These are phyloP conservation scores for Trichoderma sp. DNA, from an alignment of 2,329 filamentous ascomycete genomes.

Conservation along the genomic window DNA sequence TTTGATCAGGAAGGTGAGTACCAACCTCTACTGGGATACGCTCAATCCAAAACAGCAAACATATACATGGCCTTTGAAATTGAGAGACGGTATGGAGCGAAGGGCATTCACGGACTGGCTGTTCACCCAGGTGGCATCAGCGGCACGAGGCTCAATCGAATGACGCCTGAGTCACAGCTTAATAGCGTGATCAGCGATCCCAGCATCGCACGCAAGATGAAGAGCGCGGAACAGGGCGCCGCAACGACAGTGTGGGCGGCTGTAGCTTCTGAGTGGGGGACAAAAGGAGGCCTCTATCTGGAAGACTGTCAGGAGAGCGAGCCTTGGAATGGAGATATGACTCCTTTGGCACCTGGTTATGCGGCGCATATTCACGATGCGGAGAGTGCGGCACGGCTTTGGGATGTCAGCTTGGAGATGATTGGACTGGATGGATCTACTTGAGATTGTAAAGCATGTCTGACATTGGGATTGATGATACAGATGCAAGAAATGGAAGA, in stretches of 20 bases:
- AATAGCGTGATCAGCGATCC: background rate
- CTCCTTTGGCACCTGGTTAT: constrained; percentile 11
- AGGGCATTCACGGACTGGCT: constrained; percentile 42
- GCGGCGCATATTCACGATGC: constrained; percentile 7
- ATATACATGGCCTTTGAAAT: constrained; percentile 54
- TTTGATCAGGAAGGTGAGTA: constrained; percentile 30
- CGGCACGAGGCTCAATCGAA: constrained; percentile 18
- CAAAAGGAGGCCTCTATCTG: background rate
- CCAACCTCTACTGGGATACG: constrained; percentile 46
- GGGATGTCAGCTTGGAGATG: constrained; percentile 13
- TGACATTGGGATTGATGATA: background rate
- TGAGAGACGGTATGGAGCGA: constrained; percentile 48
- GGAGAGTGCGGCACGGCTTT: background rate
- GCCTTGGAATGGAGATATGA: constrained; percentile 2
- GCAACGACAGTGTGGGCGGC: constrained; percentile 17
- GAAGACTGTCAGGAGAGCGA: constrained; percentile 23
- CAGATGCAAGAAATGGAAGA: background rate
- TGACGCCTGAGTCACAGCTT: constrained; percentile 8
- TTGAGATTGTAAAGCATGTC: background rate
- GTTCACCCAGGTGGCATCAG: constrained; percentile 16
- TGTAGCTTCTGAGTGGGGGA: background rate
- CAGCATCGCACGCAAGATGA: background rate
- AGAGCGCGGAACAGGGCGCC: constrained; percentile 13
- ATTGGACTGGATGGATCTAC: background rate
- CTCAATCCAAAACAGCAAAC: constrained; percentile 54